Evolutionary conservation across 2,329 filamentous ascomycete genomes (phyloP).

Genomic region (Elsinoe ampelina): DNA sequence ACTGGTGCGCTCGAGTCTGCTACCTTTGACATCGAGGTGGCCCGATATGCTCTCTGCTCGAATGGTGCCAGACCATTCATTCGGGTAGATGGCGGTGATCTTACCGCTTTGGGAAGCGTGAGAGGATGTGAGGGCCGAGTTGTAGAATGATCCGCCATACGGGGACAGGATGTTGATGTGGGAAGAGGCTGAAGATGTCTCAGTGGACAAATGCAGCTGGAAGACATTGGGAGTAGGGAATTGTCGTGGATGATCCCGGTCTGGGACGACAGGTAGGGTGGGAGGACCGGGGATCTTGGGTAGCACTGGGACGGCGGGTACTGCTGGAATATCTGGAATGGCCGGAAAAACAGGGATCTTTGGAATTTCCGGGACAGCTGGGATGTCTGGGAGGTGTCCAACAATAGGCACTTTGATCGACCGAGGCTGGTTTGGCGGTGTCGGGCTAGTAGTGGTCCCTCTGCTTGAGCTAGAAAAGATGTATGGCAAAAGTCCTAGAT

Average conservation of each 20-base stretch:
- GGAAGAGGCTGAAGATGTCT: neutral
- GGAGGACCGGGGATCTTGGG: neutral
- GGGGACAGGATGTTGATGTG: neutral
- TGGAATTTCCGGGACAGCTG: neutral
- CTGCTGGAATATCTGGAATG: neutral
- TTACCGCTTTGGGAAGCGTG: slow-evolving; percentile 1
- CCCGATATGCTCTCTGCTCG: slow-evolving; percentile 6
- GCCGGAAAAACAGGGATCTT: neutral
- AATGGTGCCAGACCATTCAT: slow-evolving; percentile 7
- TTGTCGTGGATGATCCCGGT: neutral
- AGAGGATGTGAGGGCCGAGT: neutral
- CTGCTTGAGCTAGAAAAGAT: neutral
- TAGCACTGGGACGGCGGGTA: neutral
- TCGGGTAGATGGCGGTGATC: neutral
- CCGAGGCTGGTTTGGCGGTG: neutral
- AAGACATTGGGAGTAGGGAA: neutral
- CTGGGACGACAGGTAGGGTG: neutral
- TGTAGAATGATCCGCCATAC: neutral
- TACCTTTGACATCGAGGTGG: neutral
- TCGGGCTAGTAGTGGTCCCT: neutral
- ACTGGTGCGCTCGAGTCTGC: neutral
- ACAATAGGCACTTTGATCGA: neutral
- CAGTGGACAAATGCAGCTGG: neutral
- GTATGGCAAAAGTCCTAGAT: slow-evolving; percentile 5
- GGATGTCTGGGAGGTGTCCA: neutral